A percentile compares a stretch with the other conserved stretches of the same genome.
Conservation (phyloP, 345 rosid species). For the Geranium brycei region DNA sequence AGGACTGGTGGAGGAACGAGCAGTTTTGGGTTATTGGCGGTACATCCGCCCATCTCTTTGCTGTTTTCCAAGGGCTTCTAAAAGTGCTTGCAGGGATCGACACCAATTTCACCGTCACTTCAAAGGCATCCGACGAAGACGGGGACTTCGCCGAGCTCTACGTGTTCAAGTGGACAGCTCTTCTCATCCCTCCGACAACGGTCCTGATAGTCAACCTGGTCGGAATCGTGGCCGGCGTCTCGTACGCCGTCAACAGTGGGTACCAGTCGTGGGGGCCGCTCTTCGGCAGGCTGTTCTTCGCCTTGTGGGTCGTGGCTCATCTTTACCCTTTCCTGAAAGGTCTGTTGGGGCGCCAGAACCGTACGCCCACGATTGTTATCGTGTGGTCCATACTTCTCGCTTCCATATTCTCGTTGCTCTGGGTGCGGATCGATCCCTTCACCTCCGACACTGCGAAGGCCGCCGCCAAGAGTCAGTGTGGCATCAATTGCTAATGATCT, state of each 20-base stretch:
- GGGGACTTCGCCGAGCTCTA: constrained; percentile 15
- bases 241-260: constrained; percentile 16
- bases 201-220: constrained; percentile 16
- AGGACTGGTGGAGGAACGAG: constrained; percentile 22
- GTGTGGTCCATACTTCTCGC: constrained; percentile 19
- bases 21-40: constrained; percentile 18
- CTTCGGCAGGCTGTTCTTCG: constrained; percentile 17
- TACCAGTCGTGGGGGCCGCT: constrained; percentile 19
- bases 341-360: constrained; percentile 16
- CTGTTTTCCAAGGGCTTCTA: constrained; percentile 14
- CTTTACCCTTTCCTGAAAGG: constrained; percentile 20
- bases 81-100: constrained; percentile 16
- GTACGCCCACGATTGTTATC: constrained; percentile 16
- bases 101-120: constrained; percentile 17
- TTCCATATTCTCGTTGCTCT: constrained; percentile 16
- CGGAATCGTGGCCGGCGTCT: constrained; percentile 17
- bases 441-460: constrained; percentile 5
- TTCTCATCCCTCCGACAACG: constrained; percentile 18
- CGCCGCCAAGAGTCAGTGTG: constrained; percentile 11
- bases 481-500: constrained; percentile 22
- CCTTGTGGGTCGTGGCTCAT: constrained; percentile 17
- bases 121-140: constrained; percentile 13
- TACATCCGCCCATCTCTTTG: constrained; percentile 15
- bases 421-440: constrained; percentile 18
- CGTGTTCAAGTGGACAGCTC: constrained; percentile 16